phyloP scores from a whole-genome alignment of 2,329 filamentous ascomycete species.

The Zasmidium citrigriseum region DNA sequence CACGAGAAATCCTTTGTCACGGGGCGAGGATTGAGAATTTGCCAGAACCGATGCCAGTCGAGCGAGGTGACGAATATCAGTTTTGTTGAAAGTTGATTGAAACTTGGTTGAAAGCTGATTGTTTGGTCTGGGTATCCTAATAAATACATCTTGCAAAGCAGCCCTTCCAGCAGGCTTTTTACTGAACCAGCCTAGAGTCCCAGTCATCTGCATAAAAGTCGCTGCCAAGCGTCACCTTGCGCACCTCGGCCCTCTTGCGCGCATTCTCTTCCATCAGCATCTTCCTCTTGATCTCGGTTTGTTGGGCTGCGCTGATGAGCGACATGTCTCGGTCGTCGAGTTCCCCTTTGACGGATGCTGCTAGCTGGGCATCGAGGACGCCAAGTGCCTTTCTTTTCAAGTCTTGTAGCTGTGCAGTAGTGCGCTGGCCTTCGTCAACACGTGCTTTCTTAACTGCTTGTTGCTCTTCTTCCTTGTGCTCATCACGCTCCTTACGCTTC shows the following conservation, averaged over 20 bases:
- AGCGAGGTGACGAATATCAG: background rate
- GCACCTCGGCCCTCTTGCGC: conserved; percentile 22
- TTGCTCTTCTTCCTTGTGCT: conserved; percentile 22
- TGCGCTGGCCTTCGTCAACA: conserved; percentile 35
- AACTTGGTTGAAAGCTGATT: too few relatives aligned
- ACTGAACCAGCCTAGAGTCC: conserved; percentile 26
- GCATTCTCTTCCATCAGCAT: conserved; percentile 26
- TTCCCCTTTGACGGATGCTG: conserved; percentile 36
- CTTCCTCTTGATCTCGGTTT: conserved; percentile 25
- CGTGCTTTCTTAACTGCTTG: conserved; percentile 34
- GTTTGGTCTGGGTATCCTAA: background rate
- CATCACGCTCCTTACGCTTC: conserved; percentile 41
- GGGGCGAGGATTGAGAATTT: background rate
- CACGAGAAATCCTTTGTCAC: background rate
- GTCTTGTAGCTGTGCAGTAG: conserved; percentile 33
- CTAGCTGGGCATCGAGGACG: conserved; percentile 45
- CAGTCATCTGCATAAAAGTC: conserved; percentile 33
- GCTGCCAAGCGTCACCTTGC: conserved; percentile 24
- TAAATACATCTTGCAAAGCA: background rate
- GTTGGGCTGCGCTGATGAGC: conserved; percentile 38
- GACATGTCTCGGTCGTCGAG: conserved; percentile 38
- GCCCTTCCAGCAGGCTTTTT: background rate
- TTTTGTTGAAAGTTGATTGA: too few relatives aligned
- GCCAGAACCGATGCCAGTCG: background rate
- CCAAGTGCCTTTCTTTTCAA: conserved; percentile 40